Percentiles rank a stretch among this genome's conserved stretches.
These are phyloP conservation scores for Verticillium dahliae DNA, from an alignment of 2,329 filamentous ascomycete genomes.

Conservation along the genomic window DNA sequence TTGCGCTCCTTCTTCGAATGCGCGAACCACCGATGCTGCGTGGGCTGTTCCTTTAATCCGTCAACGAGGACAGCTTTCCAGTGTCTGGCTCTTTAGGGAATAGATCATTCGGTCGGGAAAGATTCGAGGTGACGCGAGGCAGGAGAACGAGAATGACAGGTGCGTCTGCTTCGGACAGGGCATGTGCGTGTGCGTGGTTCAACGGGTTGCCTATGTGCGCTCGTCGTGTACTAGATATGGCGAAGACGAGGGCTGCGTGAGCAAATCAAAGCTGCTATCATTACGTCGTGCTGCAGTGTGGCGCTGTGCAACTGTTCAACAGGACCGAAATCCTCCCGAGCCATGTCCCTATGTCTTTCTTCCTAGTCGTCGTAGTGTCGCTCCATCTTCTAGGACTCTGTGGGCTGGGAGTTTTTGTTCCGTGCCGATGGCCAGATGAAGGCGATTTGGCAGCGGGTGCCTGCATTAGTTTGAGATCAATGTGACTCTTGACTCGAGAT, in stretches of 20 bases:
- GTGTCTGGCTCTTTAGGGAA: not conserved
- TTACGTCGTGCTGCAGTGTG: not conserved
- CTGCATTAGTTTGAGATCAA: too few relatives aligned
- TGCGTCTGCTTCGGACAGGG: not conserved
- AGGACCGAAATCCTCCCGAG: too few relatives aligned
- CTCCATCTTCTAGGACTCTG: too few relatives aligned
- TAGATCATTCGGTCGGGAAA: not conserved
- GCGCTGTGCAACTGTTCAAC: too few relatives aligned
- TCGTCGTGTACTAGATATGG: conserved; percentile 2
- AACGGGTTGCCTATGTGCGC: not conserved
- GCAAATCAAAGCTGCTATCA: not conserved
- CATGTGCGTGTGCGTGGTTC: not conserved
- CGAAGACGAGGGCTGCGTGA: not conserved
- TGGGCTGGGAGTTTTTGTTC: too few relatives aligned
- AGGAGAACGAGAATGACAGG: not conserved
- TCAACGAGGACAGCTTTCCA: not conserved
- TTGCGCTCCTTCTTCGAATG: not conserved
- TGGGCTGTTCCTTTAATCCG: not conserved
- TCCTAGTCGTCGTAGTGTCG: too few relatives aligned
- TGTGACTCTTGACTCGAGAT: too few relatives aligned
- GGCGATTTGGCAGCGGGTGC: too few relatives aligned
- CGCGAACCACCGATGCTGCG: not conserved
- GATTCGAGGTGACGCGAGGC: not conserved
- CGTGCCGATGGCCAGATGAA: too few relatives aligned
- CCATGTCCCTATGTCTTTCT: too few relatives aligned